phyloP scores from a whole-genome alignment of 768 basidiomycete species.

The Lactarius deliciosus region DNA sequence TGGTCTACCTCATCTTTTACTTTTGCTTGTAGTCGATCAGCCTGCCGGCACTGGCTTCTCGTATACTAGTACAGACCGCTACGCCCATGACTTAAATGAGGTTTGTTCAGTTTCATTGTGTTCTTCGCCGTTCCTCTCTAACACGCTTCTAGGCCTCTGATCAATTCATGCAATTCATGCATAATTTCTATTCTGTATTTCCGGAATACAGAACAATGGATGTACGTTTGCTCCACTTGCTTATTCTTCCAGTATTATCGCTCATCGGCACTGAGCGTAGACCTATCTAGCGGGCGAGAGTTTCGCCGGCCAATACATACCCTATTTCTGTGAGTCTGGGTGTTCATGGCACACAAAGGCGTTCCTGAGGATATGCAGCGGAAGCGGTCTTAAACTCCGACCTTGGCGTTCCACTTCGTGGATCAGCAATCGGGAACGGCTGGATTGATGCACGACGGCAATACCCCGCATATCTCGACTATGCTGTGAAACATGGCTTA shows the following conservation, averaged over 20 bases:
- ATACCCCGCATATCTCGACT: conserved; percentile 89
- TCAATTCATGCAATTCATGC: conserved; percentile 81
- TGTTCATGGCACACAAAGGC: background rate
- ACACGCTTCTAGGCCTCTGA: conserved; percentile 55
- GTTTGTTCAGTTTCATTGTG: conserved; percentile 39
- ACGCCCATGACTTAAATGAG: conserved; percentile 74
- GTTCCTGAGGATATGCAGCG: conserved; percentile 46
- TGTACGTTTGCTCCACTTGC: conserved; percentile 48
- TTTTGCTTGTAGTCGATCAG: conserved; percentile 75
- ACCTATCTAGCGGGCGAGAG: conserved; percentile 96
- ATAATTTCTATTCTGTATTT: conserved; percentile 87
- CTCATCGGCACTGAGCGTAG: conserved; percentile 42
- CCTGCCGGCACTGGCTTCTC: conserved; percentile 96
- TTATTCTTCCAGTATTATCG: background rate
- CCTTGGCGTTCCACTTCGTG: conserved; percentile 63
- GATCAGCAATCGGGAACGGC: conserved; percentile 93
- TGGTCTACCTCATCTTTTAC: conserved; percentile 10
- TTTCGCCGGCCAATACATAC: conserved; percentile 97
- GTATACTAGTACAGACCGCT: conserved; percentile 81
- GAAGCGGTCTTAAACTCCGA: conserved; percentile 68
- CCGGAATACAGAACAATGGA: conserved; percentile 83
- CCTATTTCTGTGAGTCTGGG: conserved; percentile 74
- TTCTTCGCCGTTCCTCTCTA: background rate
- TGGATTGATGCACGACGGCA: conserved; percentile 93
- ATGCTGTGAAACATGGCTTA: conserved; percentile 73